phyloP scores from a whole-genome alignment of 495 filamentous ascomycete genomes.

The Aspergillus egyptiacus region DNA sequence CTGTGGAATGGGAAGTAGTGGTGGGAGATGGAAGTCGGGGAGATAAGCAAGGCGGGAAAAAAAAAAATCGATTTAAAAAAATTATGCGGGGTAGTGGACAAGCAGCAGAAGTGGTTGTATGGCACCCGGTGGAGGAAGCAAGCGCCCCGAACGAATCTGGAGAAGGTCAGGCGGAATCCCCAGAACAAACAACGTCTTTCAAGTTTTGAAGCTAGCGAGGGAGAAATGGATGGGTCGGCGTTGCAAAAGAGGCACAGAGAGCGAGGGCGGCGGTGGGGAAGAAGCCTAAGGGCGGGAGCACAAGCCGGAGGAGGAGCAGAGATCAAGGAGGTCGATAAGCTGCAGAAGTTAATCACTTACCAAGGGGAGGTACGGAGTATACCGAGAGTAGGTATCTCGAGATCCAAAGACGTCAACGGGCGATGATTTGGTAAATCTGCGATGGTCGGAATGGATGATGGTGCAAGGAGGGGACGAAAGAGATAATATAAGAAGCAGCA shows the following conservation, averaged over 20 bases:
- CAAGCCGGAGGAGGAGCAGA: not conserved
- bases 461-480: slow-evolving; percentile 17
- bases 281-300: not conserved
- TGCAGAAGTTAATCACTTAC: not conserved
- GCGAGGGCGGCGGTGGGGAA: not conserved
- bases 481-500: slow-evolving; percentile 8
- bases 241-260: not conserved
- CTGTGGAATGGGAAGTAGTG: not conserved
- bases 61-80: slow-evolving; percentile 9
- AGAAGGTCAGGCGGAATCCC: slow-evolving; percentile 18
- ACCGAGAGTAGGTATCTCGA: too few species aligned
- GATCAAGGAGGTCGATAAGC: not conserved
- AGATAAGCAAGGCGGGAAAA: slow-evolving; percentile 7
- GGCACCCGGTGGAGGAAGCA: not conserved
- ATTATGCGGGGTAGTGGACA: slow-evolving; percentile 21
- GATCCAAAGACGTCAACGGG: not conserved
- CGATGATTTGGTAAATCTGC: slow-evolving; percentile 21
- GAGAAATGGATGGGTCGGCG: slow-evolving; percentile 8
- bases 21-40: slow-evolving; percentile 4
- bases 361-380: not conserved
- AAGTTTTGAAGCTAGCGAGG: not conserved
- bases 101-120: not conserved
- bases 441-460: slow-evolving; percentile 22
- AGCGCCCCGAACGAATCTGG: slow-evolving; percentile 14
- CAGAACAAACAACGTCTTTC: slow-evolving; percentile 1